Evolutionary conservation across 139 green algal species (phyloP), one percentile per base, ranked within the genome.

Genomic region (Spirogloea muscicola): DNA sequence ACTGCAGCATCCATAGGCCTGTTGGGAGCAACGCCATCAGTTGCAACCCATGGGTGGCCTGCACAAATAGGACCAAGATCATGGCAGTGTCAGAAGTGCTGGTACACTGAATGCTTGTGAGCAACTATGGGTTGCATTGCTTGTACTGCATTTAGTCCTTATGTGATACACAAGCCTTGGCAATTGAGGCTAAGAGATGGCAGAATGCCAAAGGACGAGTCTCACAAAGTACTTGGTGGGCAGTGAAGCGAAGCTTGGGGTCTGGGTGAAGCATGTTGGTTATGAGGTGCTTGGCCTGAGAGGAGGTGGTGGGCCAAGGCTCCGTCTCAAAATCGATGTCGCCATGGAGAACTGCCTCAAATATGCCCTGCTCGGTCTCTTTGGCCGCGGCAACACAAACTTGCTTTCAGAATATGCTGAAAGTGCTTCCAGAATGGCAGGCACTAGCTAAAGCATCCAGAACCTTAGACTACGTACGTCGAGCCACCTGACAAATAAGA

Each of bases 1-100:
- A 98, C 91, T 13, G 80, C 88, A 48, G 90, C 86, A 72, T 94
- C 89, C 37, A 93, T 72, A 31, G 88, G 85, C 60, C 84, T 84
- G 61, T 93, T 88, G 2, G 84, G 79, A 10, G 91, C 91, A 18
- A 85, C 83, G 38, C 90, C 90, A 58, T 92, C 86, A 79, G 93
- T 87, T 1, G 74, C 81, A 84, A 98, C 88, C 94, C 94, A 98
- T 31, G 90, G 87, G 80, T 98, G 92, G 57, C 88, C 75, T 82
- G 75, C 51, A 74, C 21, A 52, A 67, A 55, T 10, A 58, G 44
- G 9, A 55, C 46, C 52, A 82, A 55, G 36, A 62, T 43, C 52
- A n/a, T 55, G 21, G 21, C 46, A 55, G n/a, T 55, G 21, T 31
- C 21, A 21, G n/a, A 55, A 62, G 40, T 33, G 38, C 40, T 33